These are phyloP conservation scores for Botrytis aclada DNA, from an alignment of 2,329 filamentous ascomycete genomes.

Conservation along the genomic window DNA sequence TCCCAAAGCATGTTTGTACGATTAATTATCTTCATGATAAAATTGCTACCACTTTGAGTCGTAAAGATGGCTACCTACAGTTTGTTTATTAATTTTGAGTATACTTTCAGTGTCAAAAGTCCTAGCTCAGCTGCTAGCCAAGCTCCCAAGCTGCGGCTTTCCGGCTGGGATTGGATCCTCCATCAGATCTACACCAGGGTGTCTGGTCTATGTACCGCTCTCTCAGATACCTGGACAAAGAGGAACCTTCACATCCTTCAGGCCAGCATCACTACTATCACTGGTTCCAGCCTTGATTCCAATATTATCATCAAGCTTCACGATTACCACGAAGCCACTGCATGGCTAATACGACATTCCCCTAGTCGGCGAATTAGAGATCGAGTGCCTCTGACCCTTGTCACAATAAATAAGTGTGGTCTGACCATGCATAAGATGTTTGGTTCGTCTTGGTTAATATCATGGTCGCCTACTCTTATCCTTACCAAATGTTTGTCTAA, in stretches of 20 bases:
- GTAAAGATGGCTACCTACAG: constrained; percentile 13
- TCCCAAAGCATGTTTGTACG: constrained; percentile 5
- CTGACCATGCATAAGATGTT: constrained; percentile 18
- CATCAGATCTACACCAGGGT: constrained; percentile 18
- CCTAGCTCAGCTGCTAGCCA: constrained; percentile 12
- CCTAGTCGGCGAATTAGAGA: constrained; percentile 18
- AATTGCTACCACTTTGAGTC: constrained; percentile 3
- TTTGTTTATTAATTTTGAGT: constrained; percentile 6
- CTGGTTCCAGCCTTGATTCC: constrained; percentile 12
- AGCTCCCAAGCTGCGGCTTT: background rate
- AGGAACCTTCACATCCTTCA: constrained; percentile 8
- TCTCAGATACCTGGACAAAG: background rate
- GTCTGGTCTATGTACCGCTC: constrained; percentile 5
- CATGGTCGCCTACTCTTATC: constrained; percentile 13
- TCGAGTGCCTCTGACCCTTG: constrained; percentile 8
- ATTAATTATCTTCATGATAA: constrained; percentile 9
- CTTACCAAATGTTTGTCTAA: constrained; percentile 9
- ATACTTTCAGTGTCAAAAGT: background rate
- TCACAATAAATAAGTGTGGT: background rate
- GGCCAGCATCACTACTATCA: background rate
- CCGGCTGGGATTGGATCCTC: constrained; percentile 3
- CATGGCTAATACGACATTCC: constrained; percentile 19
- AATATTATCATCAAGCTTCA: constrained; percentile 15
- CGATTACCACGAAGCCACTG: constrained; percentile 15
- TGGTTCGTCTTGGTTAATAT: background rate